Evolutionary conservation across 441 rosid species (phyloP), one percentile per base, ranked within the genome.

Genomic region (Adansonia gregorii): DNA sequence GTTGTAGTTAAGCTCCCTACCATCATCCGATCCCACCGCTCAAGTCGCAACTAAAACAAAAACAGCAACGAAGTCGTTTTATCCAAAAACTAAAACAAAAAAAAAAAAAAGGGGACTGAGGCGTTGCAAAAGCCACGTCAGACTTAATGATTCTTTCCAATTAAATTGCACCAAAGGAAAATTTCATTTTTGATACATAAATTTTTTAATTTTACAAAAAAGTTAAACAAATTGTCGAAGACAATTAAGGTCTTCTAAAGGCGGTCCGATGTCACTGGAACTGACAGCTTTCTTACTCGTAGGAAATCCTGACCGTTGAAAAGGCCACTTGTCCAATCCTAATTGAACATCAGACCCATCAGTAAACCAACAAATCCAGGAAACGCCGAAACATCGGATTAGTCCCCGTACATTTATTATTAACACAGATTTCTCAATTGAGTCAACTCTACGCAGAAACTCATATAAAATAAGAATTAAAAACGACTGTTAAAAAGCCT

Each of bases 1-100:
- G 66, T 14, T 10, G 6, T 2, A 1, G 46, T 72, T 64, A 82
- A 82, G 66, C 82, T 82, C n/a, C 75, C 67, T 48, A 73, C 2
- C 3, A 6, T 68, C 82, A 82, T 79, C 75, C 17, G 27, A 66
- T 66, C 70, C 15, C 17, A 35, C 39, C n/a, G 12, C 49, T 10
- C 19, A 35, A 15, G 11, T 66, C 49, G 1, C 48, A 8, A 8
- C 48, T 2, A 45, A 45, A 4, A 24, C 66, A 8, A 20, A 20
- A 58, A 58, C 11, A 58, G 3, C 12, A 58, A 8, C 67, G 67
- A 8, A 6, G 67, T 63, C 67, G 67, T 63, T 63, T 27, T 63
- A 31, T 63, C 14, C 4, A 0, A 31, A 11, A 60, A 35, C 39
- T 35, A 35, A 35, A 35, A 35, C 39, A 8, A 45, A 45, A 45